phyloP scores from a whole-genome alignment of 1,284 basidiomycete genomes.

The Heliocybe sulcata region DNA sequence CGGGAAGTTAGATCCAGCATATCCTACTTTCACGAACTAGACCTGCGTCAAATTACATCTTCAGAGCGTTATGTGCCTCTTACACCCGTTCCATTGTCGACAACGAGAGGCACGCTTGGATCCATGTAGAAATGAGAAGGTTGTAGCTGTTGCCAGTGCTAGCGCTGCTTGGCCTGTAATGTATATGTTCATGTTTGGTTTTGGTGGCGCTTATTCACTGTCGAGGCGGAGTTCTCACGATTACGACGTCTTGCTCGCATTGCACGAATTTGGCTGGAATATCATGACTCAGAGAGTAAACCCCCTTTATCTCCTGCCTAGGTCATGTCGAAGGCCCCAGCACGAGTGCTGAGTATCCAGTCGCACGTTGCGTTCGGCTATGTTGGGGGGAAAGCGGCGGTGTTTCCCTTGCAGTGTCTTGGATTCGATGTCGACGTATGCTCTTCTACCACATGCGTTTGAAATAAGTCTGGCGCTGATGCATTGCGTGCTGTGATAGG shows the following conservation, averaged over 20 bases:
- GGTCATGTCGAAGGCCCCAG: conserved; percentile 14
- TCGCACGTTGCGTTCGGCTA: conserved; percentile 94
- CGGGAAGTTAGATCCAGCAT: conserved; percentile 97
- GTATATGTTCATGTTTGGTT: not conserved
- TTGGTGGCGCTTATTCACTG: not conserved
- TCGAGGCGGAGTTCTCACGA: not conserved
- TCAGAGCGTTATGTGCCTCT: conserved; percentile 23
- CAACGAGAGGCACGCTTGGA: conserved; percentile 73
- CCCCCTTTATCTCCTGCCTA: not conserved
- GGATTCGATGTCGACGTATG: conserved; percentile 96
- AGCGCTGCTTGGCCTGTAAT: not conserved
- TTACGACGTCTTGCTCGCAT: too few relatives aligned
- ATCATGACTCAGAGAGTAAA: not conserved
- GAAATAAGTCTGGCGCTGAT: not conserved
- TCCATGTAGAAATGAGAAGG: conserved; percentile 33
- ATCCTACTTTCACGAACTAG: conserved; percentile 98
- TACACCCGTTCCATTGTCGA: conserved; percentile 97
- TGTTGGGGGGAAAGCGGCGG: conserved; percentile 92
- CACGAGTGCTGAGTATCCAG: conserved; percentile 76
- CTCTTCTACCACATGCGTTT: conserved; percentile 12
- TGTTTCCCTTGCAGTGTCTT: conserved; percentile 91
- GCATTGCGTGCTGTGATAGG: conserved; percentile 41
- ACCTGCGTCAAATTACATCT: conserved; percentile 4
- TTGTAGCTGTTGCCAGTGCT: not conserved
- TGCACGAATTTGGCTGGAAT: not conserved